A percentile compares a stretch with the other conserved stretches of the same genome.
Evolutionary conservation across 768 basidiomycete species (phyloP).

Genomic region (Suillus cothurnatus): DNA sequence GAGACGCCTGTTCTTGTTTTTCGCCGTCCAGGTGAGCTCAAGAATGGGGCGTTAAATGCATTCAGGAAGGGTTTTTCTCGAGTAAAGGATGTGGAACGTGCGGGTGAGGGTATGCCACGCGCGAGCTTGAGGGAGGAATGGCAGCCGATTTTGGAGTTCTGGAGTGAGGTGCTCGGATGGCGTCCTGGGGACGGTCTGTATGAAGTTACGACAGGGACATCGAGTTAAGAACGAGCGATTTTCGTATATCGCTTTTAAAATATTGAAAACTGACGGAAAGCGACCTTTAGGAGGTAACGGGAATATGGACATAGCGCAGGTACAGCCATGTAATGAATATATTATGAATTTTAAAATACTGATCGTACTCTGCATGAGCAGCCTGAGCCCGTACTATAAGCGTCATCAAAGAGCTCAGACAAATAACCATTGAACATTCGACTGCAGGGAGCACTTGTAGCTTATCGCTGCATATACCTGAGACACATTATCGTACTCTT

Average conservation of each 20-base stretch:
- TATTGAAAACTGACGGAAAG: not conserved
- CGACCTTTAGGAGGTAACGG: not conserved
- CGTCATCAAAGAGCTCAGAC: too few relatives aligned
- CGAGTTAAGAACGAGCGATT: not conserved
- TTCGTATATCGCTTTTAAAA: not conserved
- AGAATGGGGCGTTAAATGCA: constrained; percentile 47
- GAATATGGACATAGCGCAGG: too few relatives aligned
- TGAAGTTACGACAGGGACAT: constrained; percentile 56
- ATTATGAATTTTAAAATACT: too few relatives aligned
- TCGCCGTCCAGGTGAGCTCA: constrained; percentile 50
- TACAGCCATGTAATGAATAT: too few relatives aligned
- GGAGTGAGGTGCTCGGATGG: constrained; percentile 67
- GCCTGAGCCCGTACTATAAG: too few relatives aligned
- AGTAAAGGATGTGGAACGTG: constrained; percentile 52
- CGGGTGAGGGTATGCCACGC: constrained; percentile 69
- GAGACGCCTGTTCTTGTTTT: constrained; percentile 66
- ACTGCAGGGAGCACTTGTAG: too few relatives aligned
- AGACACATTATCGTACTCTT: too few relatives aligned
- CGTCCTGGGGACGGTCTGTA: constrained; percentile 65
- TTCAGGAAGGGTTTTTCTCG: constrained; percentile 62
- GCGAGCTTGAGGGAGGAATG: constrained; percentile 64
- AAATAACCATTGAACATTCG: too few relatives aligned
- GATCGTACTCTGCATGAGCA: too few relatives aligned
- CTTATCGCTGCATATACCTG: too few relatives aligned
- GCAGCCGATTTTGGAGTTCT: constrained; percentile 85